Evolutionary conservation across 495 filamentous ascomycete species (phyloP), one percentile per base, ranked within the genome.

Genomic region (Neurospora sp.): DNA sequence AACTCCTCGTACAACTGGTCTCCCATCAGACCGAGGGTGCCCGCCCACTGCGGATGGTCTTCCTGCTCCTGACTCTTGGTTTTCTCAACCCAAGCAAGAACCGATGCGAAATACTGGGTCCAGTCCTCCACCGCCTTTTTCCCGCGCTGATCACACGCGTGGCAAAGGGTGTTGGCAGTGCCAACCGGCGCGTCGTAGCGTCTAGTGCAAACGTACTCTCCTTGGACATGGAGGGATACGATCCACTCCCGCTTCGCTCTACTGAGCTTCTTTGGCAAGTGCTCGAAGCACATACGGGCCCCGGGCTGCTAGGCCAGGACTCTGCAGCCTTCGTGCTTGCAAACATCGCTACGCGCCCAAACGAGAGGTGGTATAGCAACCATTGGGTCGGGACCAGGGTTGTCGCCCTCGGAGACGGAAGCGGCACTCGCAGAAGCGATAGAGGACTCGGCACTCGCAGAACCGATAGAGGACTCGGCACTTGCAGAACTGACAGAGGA

Each of bases 181-280:
- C 0, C 1, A 12, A 54, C n/a, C 1, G 46, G 0, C n/a, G 46
- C 46, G 20, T 54, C 46, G 20, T 23, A 54, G 9, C 46, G 46
- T 0, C 46, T 2, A 0, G 10, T 23, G 2, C 46, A 54, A 0
- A 54, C 2, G 3, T 54, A 23, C 0, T 12, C 0, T 0, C 46
- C 46, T 5, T 23, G 10, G 3, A 0, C n/a, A 1, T 54, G 46
- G n/a, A 54, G n/a, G n/a, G 10, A 20, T 0, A 4, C 46, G 3
- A 54, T 54, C 46, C 46, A 54, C n/a, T 23, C 46, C 46, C 46
- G n/a, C n/a, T 54, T 54, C 0, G n/a, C 46, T 0, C 46, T 20
- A 2, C n/a, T 23, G n/a, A 54, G 4, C 2, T 11, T 54, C 3
- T 5, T 44, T 11, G 4, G 18, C n/a, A 54, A 5, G 2, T 54